Base-by-base conservation (phyloP, 352 stramenopile genomes). In the Elongisporangium anandrum region DNA sequence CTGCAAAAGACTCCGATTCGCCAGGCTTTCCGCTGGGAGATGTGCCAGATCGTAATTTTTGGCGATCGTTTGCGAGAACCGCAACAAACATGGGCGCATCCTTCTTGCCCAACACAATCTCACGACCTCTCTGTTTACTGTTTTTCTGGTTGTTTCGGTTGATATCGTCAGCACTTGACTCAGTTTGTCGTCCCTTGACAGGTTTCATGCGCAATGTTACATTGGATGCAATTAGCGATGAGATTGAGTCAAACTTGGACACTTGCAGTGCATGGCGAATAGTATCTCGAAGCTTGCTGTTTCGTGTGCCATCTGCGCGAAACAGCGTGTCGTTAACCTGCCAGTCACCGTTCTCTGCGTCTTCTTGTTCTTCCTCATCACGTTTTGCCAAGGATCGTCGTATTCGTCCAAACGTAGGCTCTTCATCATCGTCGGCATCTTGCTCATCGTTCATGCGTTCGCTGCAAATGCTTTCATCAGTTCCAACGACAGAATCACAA, bases 241-340 rank as follows among this genome's bases (percentile, higher is more conserved):
- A 93, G 20, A 97, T 81, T 1, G 88, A 97, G 69, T 97, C 90
- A 61, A 97, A 97, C 65, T 94, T 93, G 22, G 85, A 95, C 4
- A 93, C 75, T 26, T 88, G 80, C 4, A 97, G 72, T 2, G 86
- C 84, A 5, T 75, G 70, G 10, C 80, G 77, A 38, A 96, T 92
- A 19, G 82, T 95, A 57, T 95, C 85, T 10, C 90, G 77, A 22
- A 97, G 70, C 48, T 85, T 90, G 57, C 78, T 90, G 70, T 95
- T 95, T 55, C 79, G 87, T 41, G 81, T 86, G 22, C 90, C 90
- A 56, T 97, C 88, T 0, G 90, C 82, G 9, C 94, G 79, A 55
- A 97, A 97, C 20, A 97, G 73, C 8, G 85, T 73, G 54, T 88
- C 69, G 58, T 93, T 85, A 45, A 77, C 61, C 50, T 91, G 75